phyloP scores from a whole-genome alignment of 176 grass and related monocot species.

The barley (Hordeum vulgare) region DNA sequence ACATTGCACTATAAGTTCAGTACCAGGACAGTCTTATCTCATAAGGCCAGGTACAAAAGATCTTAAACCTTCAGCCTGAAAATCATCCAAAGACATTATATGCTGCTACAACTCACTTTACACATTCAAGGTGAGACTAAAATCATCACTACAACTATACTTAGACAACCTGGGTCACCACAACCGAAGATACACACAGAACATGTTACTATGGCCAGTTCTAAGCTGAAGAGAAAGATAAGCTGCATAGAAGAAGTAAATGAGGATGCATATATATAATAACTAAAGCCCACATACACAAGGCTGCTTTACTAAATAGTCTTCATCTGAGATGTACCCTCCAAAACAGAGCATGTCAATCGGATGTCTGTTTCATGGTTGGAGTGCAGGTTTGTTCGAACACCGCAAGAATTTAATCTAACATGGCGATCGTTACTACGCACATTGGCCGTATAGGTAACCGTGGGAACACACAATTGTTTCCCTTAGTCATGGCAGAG shows the following conservation, averaged over 20 bases:
- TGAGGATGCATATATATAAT: background rate
- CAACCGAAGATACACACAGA: background rate
- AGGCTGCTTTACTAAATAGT: background rate
- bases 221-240: background rate
- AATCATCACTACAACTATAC: too few relatives aligned
- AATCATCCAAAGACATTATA: too few relatives aligned
- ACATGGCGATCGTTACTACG: background rate
- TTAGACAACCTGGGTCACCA: too few relatives aligned
- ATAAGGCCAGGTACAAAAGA: too few relatives aligned
- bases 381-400: background rate
- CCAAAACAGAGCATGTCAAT: background rate
- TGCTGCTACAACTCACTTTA: too few relatives aligned
- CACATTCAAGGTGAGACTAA: too few relatives aligned
- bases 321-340: background rate
- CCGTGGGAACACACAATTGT: too few relatives aligned
- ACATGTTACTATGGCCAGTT: background rate
- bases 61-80: too few relatives aligned
- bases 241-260: background rate
- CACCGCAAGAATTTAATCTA: background rate
- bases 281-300: background rate
- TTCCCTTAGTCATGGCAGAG: too few relatives aligned
- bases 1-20: too few relatives aligned
- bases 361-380: background rate
- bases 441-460: too few relatives aligned
- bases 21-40: too few relatives aligned